Evolutionary conservation across 208 protist species (phyloP).

Genomic region (Novymonas esmeraldas): DNA sequence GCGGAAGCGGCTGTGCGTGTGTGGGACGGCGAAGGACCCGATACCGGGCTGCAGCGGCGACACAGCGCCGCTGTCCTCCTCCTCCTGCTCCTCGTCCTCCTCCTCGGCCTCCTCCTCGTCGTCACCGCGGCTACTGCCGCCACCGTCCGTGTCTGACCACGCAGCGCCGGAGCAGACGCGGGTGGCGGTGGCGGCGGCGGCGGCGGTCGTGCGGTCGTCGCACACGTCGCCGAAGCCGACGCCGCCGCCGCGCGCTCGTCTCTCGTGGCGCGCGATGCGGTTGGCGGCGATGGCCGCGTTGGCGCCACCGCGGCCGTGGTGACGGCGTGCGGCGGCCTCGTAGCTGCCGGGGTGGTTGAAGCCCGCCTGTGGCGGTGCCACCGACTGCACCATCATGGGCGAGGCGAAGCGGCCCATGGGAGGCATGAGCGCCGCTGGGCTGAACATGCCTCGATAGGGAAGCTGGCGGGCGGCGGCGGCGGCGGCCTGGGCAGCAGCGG

Average conservation of each 20-base stretch:
- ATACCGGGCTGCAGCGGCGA: background rate
- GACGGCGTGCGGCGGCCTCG: background rate
- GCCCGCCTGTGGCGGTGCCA: background rate
- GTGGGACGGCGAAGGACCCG: background rate
- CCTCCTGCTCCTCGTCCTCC: background rate
- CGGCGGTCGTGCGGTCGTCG: too few relatives aligned
- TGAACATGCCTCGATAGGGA: background rate
- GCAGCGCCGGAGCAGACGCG: too few relatives aligned
- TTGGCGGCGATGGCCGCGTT: background rate
- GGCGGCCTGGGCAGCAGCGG: background rate
- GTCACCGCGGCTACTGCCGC: background rate
- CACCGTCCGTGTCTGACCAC: too few relatives aligned
- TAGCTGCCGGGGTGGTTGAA: background rate
- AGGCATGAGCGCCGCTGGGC: background rate
- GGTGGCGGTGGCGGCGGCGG: too few relatives aligned
- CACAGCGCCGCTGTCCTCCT: background rate
- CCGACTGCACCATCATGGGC: background rate
- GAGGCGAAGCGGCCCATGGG: background rate
- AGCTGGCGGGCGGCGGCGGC: background rate
- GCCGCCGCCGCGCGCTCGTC: background rate
- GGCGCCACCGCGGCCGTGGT: background rate
- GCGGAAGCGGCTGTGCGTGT: background rate
- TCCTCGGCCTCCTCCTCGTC: background rate
- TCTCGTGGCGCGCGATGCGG: too few relatives aligned
- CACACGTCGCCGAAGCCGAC: too few relatives aligned